Conservation (phyloP, 495 filamentous ascomycete species). For the Aspergillus conjunctus region DNA sequence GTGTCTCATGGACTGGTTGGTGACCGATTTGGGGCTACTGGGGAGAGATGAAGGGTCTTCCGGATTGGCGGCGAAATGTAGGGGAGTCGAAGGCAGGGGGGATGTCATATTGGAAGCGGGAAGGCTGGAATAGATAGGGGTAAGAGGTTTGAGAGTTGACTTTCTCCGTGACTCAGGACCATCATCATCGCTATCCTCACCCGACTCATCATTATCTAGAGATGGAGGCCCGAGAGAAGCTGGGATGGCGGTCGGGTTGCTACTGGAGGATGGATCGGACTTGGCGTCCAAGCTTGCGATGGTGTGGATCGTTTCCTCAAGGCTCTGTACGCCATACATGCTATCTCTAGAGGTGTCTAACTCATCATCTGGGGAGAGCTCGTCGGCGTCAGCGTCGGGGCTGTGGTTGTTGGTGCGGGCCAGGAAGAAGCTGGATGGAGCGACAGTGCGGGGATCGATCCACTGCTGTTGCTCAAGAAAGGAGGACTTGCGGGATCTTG, state of each 20-base stretch:
- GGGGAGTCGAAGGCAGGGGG: conserved; percentile 50
- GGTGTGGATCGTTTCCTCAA: conserved; percentile 55
- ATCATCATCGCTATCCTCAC: conserved; percentile 34
- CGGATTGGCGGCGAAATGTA: conserved; percentile 38
- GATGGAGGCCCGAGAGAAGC: conserved; percentile 2
- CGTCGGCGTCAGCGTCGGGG: conserved; percentile 34
- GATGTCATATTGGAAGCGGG: conserved; percentile 29
- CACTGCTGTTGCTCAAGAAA: conserved; percentile 36
- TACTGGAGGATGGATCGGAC: conserved; percentile 15
- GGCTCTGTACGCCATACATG: conserved; percentile 65
- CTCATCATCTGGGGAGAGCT: conserved; percentile 30
- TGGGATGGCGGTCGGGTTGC: conserved; percentile 11
- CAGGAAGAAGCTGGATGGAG: conserved; percentile 53
- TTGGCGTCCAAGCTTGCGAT: conserved; percentile 21
- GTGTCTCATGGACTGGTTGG: conserved; percentile 50
- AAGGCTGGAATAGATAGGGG: conserved; percentile 19
- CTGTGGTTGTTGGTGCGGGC: conserved; percentile 32
- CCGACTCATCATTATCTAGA: conserved; percentile 28
- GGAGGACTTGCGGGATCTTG: conserved; percentile 39
- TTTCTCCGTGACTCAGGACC: conserved; percentile 35
- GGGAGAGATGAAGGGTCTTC: conserved; percentile 51
- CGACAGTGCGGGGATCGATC: conserved; percentile 42
- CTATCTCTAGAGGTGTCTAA: conserved; percentile 37
- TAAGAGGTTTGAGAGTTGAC: conserved; percentile 41
- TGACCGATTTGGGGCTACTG: conserved; percentile 56